Evolutionary conservation across 2,329 filamentous ascomycete genomes (phyloP), one percentile per base, ranked within the genome.

Genomic region (Epichloe glyceriae): DNA sequence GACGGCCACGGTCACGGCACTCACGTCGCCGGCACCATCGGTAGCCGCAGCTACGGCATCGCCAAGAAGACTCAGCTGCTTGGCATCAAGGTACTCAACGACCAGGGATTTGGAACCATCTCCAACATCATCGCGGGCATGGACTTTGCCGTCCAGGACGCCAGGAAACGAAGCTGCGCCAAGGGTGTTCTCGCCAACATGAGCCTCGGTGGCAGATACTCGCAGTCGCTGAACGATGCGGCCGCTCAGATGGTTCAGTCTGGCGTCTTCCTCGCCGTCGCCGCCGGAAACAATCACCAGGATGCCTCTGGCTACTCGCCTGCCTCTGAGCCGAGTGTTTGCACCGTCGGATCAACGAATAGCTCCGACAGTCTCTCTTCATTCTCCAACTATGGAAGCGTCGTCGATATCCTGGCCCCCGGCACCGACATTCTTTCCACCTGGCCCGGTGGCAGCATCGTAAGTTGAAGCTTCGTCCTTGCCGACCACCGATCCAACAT

Each of bases 341-440:
- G 76, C 62, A 79, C 75, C 1, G 74, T 79, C n/a, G 76, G 73
- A n/a, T 71, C 75, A 30, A 74, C 69, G 38, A 64, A 67, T 41
- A 56, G 49, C 15, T 57, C 55, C 39, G 71, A 76, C 53, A 57
- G 55, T 35, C 63, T 68, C 30, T 67, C 75, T 33, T 64, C 60
- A 41, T 78, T 70, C 67, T 77, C 74, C 61, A 79, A 79, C 69
- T 76, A 67, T 45, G 76, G 76, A 47, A 52, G 61, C 26, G 37
- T 69, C 30, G 68, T 79, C 46, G 74, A 79, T 53, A 63, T 79
- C 55, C 72, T 74, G 35, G 75, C 75, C 3, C 74, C 75, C 4
- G 75, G 75, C 17, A 63, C 64, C 11, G 58, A 60, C 50, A 67
- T 79, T 49, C 59, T 72, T 3, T 74, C 70, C 52, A 66, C 77